phyloP scores from a whole-genome alignment of 352 stramenopile genomes.

The Pythium myriotylum region DNA sequence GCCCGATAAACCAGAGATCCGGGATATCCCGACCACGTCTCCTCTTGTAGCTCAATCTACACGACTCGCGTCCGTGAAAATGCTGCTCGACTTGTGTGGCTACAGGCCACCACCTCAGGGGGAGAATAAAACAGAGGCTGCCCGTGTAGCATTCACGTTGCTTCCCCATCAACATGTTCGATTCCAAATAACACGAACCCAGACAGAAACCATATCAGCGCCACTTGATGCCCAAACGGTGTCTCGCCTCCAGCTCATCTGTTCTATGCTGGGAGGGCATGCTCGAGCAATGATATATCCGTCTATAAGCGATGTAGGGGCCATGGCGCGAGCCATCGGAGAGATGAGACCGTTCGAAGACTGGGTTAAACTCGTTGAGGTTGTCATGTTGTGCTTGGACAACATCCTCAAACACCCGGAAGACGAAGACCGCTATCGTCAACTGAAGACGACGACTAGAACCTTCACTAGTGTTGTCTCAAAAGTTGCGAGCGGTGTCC shows the following conservation, averaged over 20 bases:
- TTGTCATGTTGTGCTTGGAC: slow-evolving; percentile 47
- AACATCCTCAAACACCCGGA: slow-evolving; percentile 58
- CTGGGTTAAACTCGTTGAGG: slow-evolving; percentile 47
- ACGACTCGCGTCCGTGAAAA: slow-evolving; percentile 27
- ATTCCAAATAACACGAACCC: slow-evolving; percentile 39
- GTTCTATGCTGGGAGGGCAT: slow-evolving; percentile 47
- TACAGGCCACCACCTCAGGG: slow-evolving; percentile 23
- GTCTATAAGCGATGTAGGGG: slow-evolving; percentile 52
- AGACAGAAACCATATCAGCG: too few species aligned
- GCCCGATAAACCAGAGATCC: slow-evolving; percentile 38
- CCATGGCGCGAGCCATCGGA: slow-evolving; percentile 45
- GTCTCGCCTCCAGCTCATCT: slow-evolving; percentile 39
- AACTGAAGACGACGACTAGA: slow-evolving; percentile 50
- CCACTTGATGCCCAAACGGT: slow-evolving; percentile 34
- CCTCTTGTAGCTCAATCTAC: slow-evolving; percentile 32
- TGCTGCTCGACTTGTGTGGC: slow-evolving; percentile 41
- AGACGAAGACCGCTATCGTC: slow-evolving; percentile 42
- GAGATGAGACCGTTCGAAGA: slow-evolving; percentile 12
- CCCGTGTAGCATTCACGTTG: slow-evolving; percentile 27
- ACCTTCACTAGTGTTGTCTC: slow-evolving; percentile 49
- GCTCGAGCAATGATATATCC: slow-evolving; percentile 42
- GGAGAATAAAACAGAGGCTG: neutral
- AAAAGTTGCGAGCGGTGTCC: slow-evolving; percentile 37
- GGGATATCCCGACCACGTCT: slow-evolving; percentile 31
- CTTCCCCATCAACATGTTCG: slow-evolving; percentile 36